These are phyloP conservation scores for Penicillium polonicum DNA, from an alignment of 2,329 filamentous ascomycete species.

Conservation along the genomic window DNA sequence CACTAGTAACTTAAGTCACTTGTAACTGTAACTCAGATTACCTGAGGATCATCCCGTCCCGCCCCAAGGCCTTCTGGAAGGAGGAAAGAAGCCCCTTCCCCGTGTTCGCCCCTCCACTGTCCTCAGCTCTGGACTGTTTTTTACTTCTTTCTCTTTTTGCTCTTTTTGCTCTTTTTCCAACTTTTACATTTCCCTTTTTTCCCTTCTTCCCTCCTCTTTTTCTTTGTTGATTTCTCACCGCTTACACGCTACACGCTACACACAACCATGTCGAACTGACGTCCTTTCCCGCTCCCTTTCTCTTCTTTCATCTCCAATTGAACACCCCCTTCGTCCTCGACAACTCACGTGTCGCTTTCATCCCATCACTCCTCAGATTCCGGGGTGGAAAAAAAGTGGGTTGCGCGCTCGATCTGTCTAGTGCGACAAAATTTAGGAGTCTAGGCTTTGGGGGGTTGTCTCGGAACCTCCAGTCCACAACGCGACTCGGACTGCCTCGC, in stretches of 20 bases:
- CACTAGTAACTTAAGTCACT: not conserved
- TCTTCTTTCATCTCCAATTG: slow-evolving; percentile 5
- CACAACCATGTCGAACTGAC: slow-evolving; percentile 14
- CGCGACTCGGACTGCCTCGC: slow-evolving; percentile 26
- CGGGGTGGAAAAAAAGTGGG: slow-evolving; percentile 1
- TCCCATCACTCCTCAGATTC: not conserved
- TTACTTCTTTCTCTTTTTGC: not conserved
- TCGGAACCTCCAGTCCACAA: slow-evolving; percentile 23
- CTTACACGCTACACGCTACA: not conserved
- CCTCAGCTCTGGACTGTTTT: not conserved
- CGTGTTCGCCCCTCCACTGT: slow-evolving; percentile 22
- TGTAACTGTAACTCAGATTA: slow-evolving; percentile 4
- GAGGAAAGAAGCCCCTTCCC: slow-evolving; percentile 25
- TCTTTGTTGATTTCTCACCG: slow-evolving; percentile 5
- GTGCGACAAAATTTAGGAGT: slow-evolving; percentile 1
- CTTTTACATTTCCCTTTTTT: slow-evolving; percentile 8
- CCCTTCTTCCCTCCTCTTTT: not conserved
- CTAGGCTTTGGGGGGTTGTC: slow-evolving; percentile 17
- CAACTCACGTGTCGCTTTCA: slow-evolving; percentile 5
- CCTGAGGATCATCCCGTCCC: slow-evolving; percentile 25
- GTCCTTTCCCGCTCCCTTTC: slow-evolving; percentile 13
- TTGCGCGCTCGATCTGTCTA: slow-evolving; percentile 6
- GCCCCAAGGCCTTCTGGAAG: slow-evolving; percentile 26
- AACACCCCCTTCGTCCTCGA: slow-evolving; percentile 7
- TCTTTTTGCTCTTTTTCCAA: slow-evolving; percentile 8